Percentiles rank a stretch among this genome's conserved stretches.
Evolutionary conservation across 2,329 filamentous ascomycete genomes (phyloP).

Genomic region (Colletotrichum sp.): DNA sequence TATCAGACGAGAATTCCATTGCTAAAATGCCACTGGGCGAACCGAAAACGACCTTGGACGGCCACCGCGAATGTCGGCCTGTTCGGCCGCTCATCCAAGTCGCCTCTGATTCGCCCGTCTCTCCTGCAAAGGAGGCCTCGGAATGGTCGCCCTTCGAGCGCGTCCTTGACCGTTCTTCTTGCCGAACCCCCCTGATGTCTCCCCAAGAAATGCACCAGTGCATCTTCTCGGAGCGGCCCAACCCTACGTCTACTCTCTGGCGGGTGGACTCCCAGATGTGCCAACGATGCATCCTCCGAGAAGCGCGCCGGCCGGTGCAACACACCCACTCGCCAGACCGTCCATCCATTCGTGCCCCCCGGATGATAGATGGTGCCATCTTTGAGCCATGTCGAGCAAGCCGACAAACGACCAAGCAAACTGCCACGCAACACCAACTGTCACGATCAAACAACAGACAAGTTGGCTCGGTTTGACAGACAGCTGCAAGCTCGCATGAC

Average conservation of each 20-base stretch:
- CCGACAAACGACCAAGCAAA: neutral
- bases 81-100: neutral
- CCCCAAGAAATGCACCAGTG: neutral
- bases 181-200: constrained; percentile 4
- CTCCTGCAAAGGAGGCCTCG: neutral
- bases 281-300: neutral
- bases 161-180: neutral
- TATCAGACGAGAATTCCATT: constrained; percentile 3
- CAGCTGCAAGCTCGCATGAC: neutral
- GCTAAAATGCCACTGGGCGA: neutral
- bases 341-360: neutral
- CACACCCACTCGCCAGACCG: neutral
- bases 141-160: neutral
- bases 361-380: neutral
- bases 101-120: neutral
- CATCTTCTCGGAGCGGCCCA: constrained; percentile 7
- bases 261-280: constrained; percentile 3
- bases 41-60: neutral
- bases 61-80: neutral
- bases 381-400: neutral
- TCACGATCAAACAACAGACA: neutral
- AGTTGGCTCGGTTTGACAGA: neutral
- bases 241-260: constrained; percentile 5
- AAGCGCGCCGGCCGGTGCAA: constrained; percentile 1
- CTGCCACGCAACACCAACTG: neutral